Percentiles rank a stretch among this genome's conserved stretches.
Evolutionary conservation across 108 stramenopile genomes (phyloP).

Genomic region (Craspedostauros australis): DNA sequence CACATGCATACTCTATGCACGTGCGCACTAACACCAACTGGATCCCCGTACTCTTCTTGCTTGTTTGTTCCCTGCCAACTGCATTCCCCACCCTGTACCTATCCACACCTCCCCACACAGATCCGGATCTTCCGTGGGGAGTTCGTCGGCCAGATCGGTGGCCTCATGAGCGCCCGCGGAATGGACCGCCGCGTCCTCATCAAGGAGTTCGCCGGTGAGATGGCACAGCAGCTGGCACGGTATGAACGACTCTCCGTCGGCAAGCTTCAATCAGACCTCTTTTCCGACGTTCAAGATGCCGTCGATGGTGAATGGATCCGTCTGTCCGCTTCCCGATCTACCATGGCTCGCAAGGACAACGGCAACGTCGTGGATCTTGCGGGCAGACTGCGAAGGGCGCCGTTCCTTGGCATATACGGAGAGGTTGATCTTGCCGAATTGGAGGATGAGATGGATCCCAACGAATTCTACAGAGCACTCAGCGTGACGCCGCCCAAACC

Average conservation of each 20-base stretch:
- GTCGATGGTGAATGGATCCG: slow-evolving; percentile 50
- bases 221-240: slow-evolving; percentile 44
- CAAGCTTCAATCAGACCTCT: slow-evolving; percentile 47
- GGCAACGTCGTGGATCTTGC: slow-evolving; percentile 39
- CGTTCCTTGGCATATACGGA: slow-evolving; percentile 62
- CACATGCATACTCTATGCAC: background rate
- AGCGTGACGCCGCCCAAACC: slow-evolving; percentile 61
- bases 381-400: slow-evolving; percentile 17
- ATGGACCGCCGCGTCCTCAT: slow-evolving; percentile 60
- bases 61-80: background rate
- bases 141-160: slow-evolving; percentile 42
- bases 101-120: background rate
- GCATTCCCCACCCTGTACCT: background rate
- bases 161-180: slow-evolving; percentile 44
- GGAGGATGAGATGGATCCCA: slow-evolving; percentile 58
- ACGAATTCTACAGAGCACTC: slow-evolving; percentile 70
- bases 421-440: slow-evolving; percentile 71
- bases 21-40: background rate
- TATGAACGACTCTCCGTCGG: slow-evolving; percentile 40
- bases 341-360: slow-evolving; percentile 47
- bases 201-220: slow-evolving; percentile 68
- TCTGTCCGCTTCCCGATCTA: slow-evolving; percentile 40
- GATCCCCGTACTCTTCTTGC: too few relatives aligned
- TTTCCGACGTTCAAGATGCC: slow-evolving; percentile 13
- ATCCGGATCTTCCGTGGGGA: slow-evolving; percentile 70